Evolutionary conservation across 2,329 filamentous ascomycete species (phyloP).

Genomic region (Pseudogymnoascus sp.): DNA sequence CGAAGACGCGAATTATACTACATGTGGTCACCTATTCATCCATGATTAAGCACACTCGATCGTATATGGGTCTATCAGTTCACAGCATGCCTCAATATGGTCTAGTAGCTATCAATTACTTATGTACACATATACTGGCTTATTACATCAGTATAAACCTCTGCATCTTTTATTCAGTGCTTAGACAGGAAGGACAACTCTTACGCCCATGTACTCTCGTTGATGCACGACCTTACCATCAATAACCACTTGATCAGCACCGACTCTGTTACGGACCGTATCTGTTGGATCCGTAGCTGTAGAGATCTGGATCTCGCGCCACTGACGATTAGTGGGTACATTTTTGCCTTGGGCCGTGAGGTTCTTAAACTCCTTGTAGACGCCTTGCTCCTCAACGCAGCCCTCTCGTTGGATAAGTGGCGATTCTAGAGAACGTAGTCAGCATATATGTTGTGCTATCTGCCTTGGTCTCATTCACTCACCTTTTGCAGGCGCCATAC

Average conservation of each 20-base stretch:
- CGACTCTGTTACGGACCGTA: conserved; percentile 33
- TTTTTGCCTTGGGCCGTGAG: conserved; percentile 33
- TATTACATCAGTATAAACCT: neutral
- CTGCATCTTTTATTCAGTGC: neutral
- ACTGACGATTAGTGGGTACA: conserved; percentile 39
- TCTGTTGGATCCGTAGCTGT: conserved; percentile 38
- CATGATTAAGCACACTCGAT: neutral
- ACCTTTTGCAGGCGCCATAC: conserved; percentile 36
- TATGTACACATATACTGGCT: neutral
- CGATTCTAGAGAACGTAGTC: conserved; percentile 23
- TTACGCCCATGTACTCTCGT: conserved; percentile 40
- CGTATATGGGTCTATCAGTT: neutral
- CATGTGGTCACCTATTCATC: neutral
- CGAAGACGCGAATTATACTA: neutral
- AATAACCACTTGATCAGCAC: conserved; percentile 36
- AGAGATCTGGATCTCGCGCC: conserved; percentile 42
- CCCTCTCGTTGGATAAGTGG: conserved; percentile 36
- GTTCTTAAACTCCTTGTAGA: conserved; percentile 39
- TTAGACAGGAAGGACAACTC: conserved; percentile 38
- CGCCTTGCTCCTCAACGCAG: conserved; percentile 37
- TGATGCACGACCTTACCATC: conserved; percentile 41
- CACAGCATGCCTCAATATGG: neutral
- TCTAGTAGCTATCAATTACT: neutral
- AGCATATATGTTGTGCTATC: neutral
- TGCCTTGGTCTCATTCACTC: neutral